Evolutionary conservation across 2,329 filamentous ascomycete genomes (phyloP).

Genomic region (Stachybotrys echinatus): DNA sequence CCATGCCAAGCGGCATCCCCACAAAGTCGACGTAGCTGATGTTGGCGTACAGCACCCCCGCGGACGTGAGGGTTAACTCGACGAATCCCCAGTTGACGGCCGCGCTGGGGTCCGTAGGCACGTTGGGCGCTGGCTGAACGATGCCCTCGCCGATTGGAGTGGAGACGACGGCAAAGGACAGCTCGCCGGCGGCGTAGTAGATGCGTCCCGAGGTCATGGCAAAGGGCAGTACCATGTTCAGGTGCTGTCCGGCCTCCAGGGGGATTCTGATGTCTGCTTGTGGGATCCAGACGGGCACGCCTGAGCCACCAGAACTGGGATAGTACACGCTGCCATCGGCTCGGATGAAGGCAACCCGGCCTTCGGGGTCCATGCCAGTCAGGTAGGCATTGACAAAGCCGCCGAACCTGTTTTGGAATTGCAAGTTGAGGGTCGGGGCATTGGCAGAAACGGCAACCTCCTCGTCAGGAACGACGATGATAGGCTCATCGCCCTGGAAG

Average conservation of each 20-base stretch:
- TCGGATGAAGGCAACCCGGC: constrained; percentile 36
- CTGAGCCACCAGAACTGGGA: constrained; percentile 29
- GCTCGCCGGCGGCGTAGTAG: constrained; percentile 36
- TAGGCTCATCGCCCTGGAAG: constrained; percentile 10
- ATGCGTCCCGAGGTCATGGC: constrained; percentile 35
- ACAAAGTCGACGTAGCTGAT: constrained; percentile 48
- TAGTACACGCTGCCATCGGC: constrained; percentile 35
- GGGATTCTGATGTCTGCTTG: constrained; percentile 34
- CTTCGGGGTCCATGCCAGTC: constrained; percentile 34
- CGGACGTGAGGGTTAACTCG: constrained; percentile 38
- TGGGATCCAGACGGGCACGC: constrained; percentile 27
- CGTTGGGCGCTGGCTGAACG: constrained; percentile 42
- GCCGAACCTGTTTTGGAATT: constrained; percentile 38
- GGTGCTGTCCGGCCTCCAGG: constrained; percentile 30
- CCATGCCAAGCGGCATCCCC: constrained; percentile 44
- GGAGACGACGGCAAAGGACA: constrained; percentile 37
- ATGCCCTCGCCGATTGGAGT: constrained; percentile 25
- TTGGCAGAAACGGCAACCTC: background rate
- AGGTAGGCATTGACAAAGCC: constrained; percentile 38
- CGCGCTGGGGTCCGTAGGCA: constrained; percentile 35
- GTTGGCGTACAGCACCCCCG: constrained; percentile 37
- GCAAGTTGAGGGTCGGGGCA: constrained; percentile 13
- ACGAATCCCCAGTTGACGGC: constrained; percentile 44
- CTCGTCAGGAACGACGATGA: constrained; percentile 1
- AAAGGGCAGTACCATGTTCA: constrained; percentile 32